Base-by-base conservation (phyloP, 768 basidiomycete genomes). In the Fistulinella prunicolor region DNA sequence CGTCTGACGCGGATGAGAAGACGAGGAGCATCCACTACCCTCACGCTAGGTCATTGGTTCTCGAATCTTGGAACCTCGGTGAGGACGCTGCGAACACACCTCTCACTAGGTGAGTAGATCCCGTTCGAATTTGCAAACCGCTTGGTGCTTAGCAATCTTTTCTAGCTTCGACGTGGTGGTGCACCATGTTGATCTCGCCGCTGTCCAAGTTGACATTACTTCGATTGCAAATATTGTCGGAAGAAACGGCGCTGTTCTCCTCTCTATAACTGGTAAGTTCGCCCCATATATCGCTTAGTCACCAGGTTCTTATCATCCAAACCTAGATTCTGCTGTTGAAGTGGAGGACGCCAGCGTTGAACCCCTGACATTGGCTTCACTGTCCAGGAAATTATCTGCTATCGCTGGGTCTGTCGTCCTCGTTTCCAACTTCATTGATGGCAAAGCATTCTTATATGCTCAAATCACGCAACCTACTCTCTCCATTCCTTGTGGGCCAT, bases 141-240 rank as follows among this genome's bases (percentile, higher is more conserved):
- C 3, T 1, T 20, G 16, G 26, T 29, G 0, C 9, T 44, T 23
- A 44, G 1, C 16, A 6, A 17, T 26, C 6, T n/a, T 4, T n/a
- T 38, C 4, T 36, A 57, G 54, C 35, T 56, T 56, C 46, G 55
- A 64, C 26, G 42, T 63, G 26, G 64, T 53, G 6, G 22, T 65
- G 2, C 47, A 60, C 41, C 56, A 56, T 6, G 46, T 57, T 8
- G 54, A 55, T 34, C 55, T 65, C 35, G 49, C 58, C 8, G 57
- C 55, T 3, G 53, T 61, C 12, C 53, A 51, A 32, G 22, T 44
- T 17, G 54, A 66, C 34, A 36, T 65, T 6, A 34, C 32, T 28
- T 61, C 57, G 1, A 59, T 66, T 17, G 35, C 57, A 6, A 64
- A 63, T 22, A 23, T 66, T 22, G 46, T 65, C 10, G 64, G 60